Evolutionary conservation across 176 grass and related monocot genomes (phyloP).

Genomic region (Canna indica): DNA sequence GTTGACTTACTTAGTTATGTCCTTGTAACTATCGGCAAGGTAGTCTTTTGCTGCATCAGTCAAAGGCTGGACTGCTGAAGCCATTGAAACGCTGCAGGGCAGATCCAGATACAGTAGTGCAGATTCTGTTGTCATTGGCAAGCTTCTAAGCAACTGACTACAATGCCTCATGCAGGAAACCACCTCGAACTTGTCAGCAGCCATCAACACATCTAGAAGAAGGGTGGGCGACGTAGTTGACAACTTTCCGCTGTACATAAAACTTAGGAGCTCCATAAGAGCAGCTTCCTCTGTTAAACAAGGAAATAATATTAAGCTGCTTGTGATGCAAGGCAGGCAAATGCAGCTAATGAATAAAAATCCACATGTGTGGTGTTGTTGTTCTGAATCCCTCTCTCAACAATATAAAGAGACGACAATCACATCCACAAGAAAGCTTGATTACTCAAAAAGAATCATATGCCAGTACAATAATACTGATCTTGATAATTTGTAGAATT

Average conservation of each 20-base stretch:
- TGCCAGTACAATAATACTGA: background rate
- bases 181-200: conserved; percentile 96
- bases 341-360: background rate
- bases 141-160: conserved; percentile 81
- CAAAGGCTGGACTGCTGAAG: conserved; percentile 23
- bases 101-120: conserved; percentile 89
- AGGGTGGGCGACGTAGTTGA: conserved; percentile 15
- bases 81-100: conserved; percentile 78
- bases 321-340: background rate
- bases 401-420: background rate
- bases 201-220: conserved; percentile 36
- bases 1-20: conserved; percentile 20
- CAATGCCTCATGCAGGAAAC: conserved; percentile 91
- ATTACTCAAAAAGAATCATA: background rate
- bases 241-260: conserved; percentile 30
- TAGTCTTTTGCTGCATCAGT: conserved; percentile 18
- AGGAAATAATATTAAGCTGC: background rate
- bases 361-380: background rate
- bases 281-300: conserved; percentile 28
- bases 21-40: conserved; percentile 22
- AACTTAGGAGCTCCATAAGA: conserved; percentile 25
- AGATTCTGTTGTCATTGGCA: conserved; percentile 94
- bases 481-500: background rate
- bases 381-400: background rate
- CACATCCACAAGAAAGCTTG: background rate